Evolutionary conservation across 805 yeast species (phyloP), one percentile per base, ranked within the genome.

Genomic region (Isabelozyma pseudorhagii): DNA sequence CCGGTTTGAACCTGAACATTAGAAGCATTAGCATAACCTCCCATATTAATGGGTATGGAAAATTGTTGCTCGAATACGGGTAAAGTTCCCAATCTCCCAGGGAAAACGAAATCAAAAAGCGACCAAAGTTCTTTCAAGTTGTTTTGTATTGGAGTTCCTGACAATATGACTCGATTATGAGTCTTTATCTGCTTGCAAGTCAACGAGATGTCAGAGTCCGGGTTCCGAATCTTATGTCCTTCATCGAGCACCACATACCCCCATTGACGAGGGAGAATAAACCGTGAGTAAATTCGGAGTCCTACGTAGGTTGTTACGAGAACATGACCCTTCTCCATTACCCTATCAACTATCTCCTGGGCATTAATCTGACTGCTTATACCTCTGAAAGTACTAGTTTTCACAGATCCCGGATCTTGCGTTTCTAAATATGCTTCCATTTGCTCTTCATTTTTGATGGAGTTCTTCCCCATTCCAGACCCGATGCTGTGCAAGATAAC

Each of bases 11-110:
- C 98, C 63, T 94, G 97, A 3, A 94, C 81, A 63, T 94, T 94
- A 1, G 96, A 84, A 0, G 99, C 98, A 71, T 93, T 94, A 1
- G 99, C 97, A 68, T 94, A 94, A 0, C 99, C 99, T n/a, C 99
- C 99, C 63, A 89, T 78, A 61, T 91, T 93, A 42, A 94, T 94
- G 0, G 99, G 99, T 5, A 85, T 75, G 2, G 96, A 87, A 65
- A 94, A 94, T 64, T 94, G 97, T 47, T 81, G 87, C 66, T 92
- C 96, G 59, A 94, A 94, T 0, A 94, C 93, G 0, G 99, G 99
- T 21, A 94, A 71, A 0, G 99, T 94, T 0, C 99, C 99, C 18
- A 94, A 69, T 53, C 96, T 74, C 0, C 99, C 99, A 0, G 99
- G 99, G 60, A 87, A 92, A 2, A 92, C 87, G 69, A 94, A 94